Base-by-base conservation (phyloP, 2,329 filamentous ascomycete genomes). In the Ophiobolus disseminans region DNA sequence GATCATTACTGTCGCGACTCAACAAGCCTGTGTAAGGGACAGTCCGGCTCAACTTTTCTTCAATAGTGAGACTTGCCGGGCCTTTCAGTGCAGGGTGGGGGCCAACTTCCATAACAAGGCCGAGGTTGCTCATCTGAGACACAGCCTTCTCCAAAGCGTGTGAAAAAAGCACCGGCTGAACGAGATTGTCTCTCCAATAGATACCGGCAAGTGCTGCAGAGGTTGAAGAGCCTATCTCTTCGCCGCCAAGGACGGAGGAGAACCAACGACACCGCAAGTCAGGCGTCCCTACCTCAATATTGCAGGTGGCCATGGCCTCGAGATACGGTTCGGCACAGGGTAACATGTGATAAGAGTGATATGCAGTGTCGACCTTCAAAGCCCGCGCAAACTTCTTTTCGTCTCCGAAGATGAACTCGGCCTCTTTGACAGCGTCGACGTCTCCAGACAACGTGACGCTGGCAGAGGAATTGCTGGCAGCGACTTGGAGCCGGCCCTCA, bases 161-260 rank as follows among this genome's bases (percentile, higher is more conserved):
- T 6, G 63, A 60, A 49, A 81, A 80, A 1, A 28, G 28, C 13
- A 53, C 50, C 1, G 45, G 38, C 11, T 21, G 13, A 6, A 31
- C 10, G 73, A 81, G 74, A 53, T 81, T 82, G 21, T 75, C 66
- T 1, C 48, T 61, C 79, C 78, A 82, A 58, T 81, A 80, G 0
- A 38, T 4, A 7, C 35, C 4, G 48, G 60, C 2, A 9, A 32
- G 16, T 74, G 13, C 45, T 4, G 63, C 43, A 26, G 25, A 26
- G 13, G 25, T 31, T 14, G 4, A 2, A 11, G 13, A 31, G 6
- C 28, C 36, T 11, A 25, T 37, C n/a, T 40, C 30, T 1, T 16
- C n/a, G n/a, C 36, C n/a, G 39, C 42, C 6, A 11, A 20, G n/a
- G n/a, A n/a, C n/a, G n/a, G n/a, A n/a, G n/a, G n/a, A n/a, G n/a